phyloP scores from a whole-genome alignment of 2,329 filamentous ascomycete species.

The Lachnellula suecica region DNA sequence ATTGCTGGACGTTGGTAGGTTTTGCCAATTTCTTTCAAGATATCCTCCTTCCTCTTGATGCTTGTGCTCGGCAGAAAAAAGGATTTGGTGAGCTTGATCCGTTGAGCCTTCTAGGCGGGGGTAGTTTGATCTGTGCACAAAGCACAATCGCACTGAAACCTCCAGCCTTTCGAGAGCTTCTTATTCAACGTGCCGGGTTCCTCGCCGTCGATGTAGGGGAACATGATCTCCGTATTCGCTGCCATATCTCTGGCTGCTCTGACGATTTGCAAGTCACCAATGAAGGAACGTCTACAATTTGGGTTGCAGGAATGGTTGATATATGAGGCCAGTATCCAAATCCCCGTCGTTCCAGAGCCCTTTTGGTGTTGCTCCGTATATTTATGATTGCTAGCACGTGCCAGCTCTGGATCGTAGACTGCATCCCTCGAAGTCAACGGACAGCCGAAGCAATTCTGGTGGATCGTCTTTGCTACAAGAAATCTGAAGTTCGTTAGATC shows the following conservation, averaged over 20 bases:
- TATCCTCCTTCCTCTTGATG: neutral
- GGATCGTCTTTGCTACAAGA: neutral
- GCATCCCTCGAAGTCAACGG: neutral
- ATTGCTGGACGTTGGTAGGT: neutral
- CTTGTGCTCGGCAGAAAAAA: neutral
- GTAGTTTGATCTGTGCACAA: neutral
- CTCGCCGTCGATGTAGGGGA: neutral
- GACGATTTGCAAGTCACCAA: slow-evolving; percentile 1
- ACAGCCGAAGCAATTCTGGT: neutral
- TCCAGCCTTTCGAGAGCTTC: neutral
- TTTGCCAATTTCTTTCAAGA: neutral
- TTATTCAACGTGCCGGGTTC: neutral
- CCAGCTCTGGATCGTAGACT: neutral
- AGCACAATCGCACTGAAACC: neutral
- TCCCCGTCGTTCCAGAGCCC: neutral
- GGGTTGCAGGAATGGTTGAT: neutral
- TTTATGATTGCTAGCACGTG: neutral
- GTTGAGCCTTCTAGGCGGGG: neutral
- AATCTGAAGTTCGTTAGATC: neutral
- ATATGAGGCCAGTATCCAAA: neutral
- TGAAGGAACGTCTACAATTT: neutral
- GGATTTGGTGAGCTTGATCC: neutral
- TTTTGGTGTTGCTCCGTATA: neutral
- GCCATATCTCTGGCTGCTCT: neutral
- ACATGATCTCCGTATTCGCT: neutral